Conservation (phyloP, 2,329 filamentous ascomycete species). For the Penicillium sp. region DNA sequence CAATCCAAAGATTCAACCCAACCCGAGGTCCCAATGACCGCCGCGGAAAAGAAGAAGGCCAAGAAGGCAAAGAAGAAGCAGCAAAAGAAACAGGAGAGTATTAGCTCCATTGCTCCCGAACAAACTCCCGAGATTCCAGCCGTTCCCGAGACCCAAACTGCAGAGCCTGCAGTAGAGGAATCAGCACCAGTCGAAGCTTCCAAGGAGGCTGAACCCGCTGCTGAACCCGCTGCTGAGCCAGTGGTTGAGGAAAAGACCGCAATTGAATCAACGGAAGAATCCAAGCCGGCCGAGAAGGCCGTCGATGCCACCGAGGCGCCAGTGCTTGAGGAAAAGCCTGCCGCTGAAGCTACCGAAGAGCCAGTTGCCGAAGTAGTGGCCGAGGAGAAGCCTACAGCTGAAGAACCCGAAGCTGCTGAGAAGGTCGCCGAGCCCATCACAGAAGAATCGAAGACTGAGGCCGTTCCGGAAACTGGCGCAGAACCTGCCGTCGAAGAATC, state of each 20-base stretch:
- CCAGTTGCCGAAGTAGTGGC: background rate
- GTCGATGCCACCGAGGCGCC: background rate
- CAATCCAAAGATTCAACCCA: slow-evolving; percentile 3
- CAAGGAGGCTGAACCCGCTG: slow-evolving; percentile 2
- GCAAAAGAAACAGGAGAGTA: slow-evolving; percentile 21
- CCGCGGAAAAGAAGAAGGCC: slow-evolving; percentile 23
- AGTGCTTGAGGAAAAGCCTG: slow-evolving; percentile 8
- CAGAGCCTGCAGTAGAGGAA: slow-evolving; percentile 14
- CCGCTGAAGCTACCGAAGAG: slow-evolving; percentile 3
- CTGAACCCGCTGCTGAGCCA: slow-evolving; percentile 2
- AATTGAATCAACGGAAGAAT: slow-evolving; percentile 16
- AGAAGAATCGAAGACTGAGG: slow-evolving; percentile 8
- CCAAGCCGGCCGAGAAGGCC: slow-evolving; percentile 3
- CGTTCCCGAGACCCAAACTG: slow-evolving; percentile 9
- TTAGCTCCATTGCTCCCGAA: slow-evolving; percentile 11
- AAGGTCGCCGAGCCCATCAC: slow-evolving; percentile 11
- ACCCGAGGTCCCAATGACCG: slow-evolving; percentile 14
- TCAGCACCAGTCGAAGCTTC: slow-evolving; percentile 6
- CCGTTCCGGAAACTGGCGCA: slow-evolving; percentile 5
- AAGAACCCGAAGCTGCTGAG: slow-evolving; percentile 7
- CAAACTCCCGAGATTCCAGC: slow-evolving; percentile 8
- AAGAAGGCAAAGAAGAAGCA: slow-evolving; percentile 25
- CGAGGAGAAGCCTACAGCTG: slow-evolving; percentile 7
- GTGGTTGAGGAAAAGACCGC: slow-evolving; percentile 9
- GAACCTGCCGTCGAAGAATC: slow-evolving; percentile 7